A percentile compares a stretch with the other conserved stretches of the same genome.
phyloP scores from a whole-genome alignment of 164 flowering plant genomes.

The Chimonanthus praecox region DNA sequence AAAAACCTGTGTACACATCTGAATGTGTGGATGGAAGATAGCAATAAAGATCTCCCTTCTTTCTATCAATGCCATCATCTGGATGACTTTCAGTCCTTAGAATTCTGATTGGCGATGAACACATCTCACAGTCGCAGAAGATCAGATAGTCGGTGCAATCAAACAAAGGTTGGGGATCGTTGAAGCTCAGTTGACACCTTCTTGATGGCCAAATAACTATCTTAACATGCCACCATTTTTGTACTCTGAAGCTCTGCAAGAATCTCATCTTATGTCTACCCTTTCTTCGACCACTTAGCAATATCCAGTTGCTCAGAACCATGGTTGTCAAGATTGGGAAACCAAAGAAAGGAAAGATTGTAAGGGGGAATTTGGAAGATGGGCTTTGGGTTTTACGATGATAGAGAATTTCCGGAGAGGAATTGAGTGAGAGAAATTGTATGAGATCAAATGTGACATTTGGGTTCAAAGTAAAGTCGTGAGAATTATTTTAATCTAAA shows the following conservation, averaged over 20 bases:
- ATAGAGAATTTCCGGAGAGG: neutral
- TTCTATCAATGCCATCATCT: conserved; percentile 46
- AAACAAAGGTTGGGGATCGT: conserved; percentile 19
- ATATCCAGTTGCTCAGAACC: conserved; percentile 25
- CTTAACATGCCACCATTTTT: conserved; percentile 20
- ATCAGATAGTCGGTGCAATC: conserved; percentile 14
- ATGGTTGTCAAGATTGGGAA: conserved; percentile 6
- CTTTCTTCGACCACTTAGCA: conserved; percentile 23
- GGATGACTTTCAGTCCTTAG: conserved; percentile 30
- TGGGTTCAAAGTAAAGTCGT: no score
- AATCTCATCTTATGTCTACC: conserved; percentile 37
- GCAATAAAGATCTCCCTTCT: conserved; percentile 48
- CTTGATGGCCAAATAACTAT: conserved; percentile 10
- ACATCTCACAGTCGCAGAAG: neutral
- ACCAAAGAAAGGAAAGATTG: neutral
- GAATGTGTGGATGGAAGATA: conserved; percentile 41
- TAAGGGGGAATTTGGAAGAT: neutral
- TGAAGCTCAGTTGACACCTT: conserved; percentile 25
- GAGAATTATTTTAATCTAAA: no score
- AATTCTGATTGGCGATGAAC: conserved; percentile 5
- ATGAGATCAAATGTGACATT: no score
- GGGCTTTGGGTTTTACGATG: neutral
- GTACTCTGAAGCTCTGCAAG: conserved; percentile 19
- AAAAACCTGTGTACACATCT: conserved; percentile 40
- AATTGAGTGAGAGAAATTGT: neutral